Base-by-base conservation (phyloP, 371 early-diverging fungal genomes). In the Umbelopsis sp. region DNA sequence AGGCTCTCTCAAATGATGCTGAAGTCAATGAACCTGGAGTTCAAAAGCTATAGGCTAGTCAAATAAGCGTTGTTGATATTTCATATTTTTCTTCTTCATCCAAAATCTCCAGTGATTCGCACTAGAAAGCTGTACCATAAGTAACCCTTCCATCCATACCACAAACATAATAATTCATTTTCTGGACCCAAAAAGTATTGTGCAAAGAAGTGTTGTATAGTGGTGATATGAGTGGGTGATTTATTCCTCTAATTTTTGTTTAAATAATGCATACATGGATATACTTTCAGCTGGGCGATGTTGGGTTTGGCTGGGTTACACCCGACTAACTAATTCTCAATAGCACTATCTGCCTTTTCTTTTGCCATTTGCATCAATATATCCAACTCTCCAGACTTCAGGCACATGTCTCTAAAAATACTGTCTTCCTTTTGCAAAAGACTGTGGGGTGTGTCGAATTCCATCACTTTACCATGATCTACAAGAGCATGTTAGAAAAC, bases 391-490 rank as follows among this genome's bases (percentile, higher is more conserved):
- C 84, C 86, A 1, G 83, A 80, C 44, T 88, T 85, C 65, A 85
- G 82, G 63, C 81, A 81, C 82, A 87, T 83, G 62, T 71, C 70
- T 46, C 74, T 66, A 66, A 88, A 86, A 25, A 83, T 63, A 10
- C 79, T 72, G n/a, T 70, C 80, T 4, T 76, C 69, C 18, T 68
- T 67, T n/a, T 71, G 69, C 37, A 88, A 71, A 70, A 88, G 76
- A 16, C 67, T 74, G 63, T 63, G 52, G 0, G 87, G 87, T 9
- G 83, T 79, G 63, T 82, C 89, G 70, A 77, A 86, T 77, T 94
- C 93, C 2, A 87, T 89, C 2, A 93, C 78, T 44, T 68, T 68
- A 14, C 94, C 94, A 37, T 83, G 83, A 67, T 92, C 90, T 72
- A 94, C 74, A 10, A 91, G 6, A 4, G 11, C 18, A 16, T 7